Conservation (phyloP, 2,329 filamentous ascomycete genomes). For the Tolypocladium amazonense region DNA sequence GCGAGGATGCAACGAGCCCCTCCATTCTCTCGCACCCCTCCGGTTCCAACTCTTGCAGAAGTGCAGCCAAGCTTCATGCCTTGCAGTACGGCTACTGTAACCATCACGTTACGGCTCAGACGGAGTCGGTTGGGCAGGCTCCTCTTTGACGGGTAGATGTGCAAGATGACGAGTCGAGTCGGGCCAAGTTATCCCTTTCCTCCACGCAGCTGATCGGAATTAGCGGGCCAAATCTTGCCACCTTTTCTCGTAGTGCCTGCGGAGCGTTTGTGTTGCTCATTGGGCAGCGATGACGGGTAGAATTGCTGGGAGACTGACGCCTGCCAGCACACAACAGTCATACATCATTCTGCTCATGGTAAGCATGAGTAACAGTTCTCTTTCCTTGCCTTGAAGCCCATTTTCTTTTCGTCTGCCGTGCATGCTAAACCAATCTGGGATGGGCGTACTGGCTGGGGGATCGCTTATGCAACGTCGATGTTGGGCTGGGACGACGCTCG, state of each 20-base stretch:
- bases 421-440: background rate
- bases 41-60: conserved; percentile 7
- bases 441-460: background rate
- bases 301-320: background rate
- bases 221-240: background rate
- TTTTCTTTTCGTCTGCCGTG: background rate
- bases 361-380: background rate
- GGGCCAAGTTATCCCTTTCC: background rate
- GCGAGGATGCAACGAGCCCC: background rate
- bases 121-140: background rate
- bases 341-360: background rate
- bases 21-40: conserved; percentile 3
- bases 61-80: conserved; percentile 6
- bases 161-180: background rate
- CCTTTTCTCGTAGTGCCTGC: background rate
- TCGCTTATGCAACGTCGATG: background rate
- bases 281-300: background rate
- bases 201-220: background rate
- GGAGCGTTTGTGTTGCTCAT: background rate
- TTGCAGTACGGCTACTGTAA: conserved; percentile 1
- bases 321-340: background rate
- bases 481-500: background rate
- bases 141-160: background rate
- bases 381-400: background rate
- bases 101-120: conserved; percentile 1